Evolutionary conservation across 2,329 filamentous ascomycete genomes (phyloP), one percentile per base, ranked within the genome.

Genomic region (Phaeosphaeriaceae sp.): DNA sequence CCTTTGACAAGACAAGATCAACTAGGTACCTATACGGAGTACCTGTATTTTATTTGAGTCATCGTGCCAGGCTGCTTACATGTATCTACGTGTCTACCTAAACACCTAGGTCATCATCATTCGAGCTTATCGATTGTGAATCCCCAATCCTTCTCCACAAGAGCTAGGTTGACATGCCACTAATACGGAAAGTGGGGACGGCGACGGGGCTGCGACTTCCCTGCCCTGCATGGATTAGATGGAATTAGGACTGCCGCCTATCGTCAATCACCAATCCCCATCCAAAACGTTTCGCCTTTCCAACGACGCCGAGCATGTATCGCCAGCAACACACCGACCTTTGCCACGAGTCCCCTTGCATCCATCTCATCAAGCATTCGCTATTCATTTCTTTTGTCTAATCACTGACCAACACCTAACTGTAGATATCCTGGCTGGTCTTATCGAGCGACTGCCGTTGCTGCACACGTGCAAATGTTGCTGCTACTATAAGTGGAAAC

Each of bases 401-500:
- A n/a, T n/a, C n/a, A n/a, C n/a, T n/a, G n/a, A n/a, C n/a, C n/a
- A n/a, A n/a, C n/a, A n/a, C n/a, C n/a, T n/a, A n/a, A n/a, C n/a
- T n/a, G n/a, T n/a, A n/a, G n/a, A n/a, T n/a, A n/a, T n/a, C n/a
- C n/a, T n/a, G n/a, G n/a, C n/a, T n/a, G n/a, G n/a, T n/a, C n/a
- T n/a, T n/a, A n/a, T n/a, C n/a, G n/a, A n/a, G n/a, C n/a, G n/a
- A n/a, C n/a, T n/a, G n/a, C n/a, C n/a, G n/a, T n/a, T 39, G 42
- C 34, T 37, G 38, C 6, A 48, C 50, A 7, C 53, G 80, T n/a
- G 84, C 84, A 73, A 87, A 87, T 1, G 85, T 86, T 15, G 83
- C 83, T 4, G 85, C 85, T 8, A 87, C 85, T 54, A 88, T 86
- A 54, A 88, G 72, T 6, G 86, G 86, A 63, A 88, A 88, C 13